A percentile compares a stretch with the other conserved stretches of the same genome.
Conservation (phyloP, 2,329 filamentous ascomycete genomes). For the Sporothrix protearum region DNA sequence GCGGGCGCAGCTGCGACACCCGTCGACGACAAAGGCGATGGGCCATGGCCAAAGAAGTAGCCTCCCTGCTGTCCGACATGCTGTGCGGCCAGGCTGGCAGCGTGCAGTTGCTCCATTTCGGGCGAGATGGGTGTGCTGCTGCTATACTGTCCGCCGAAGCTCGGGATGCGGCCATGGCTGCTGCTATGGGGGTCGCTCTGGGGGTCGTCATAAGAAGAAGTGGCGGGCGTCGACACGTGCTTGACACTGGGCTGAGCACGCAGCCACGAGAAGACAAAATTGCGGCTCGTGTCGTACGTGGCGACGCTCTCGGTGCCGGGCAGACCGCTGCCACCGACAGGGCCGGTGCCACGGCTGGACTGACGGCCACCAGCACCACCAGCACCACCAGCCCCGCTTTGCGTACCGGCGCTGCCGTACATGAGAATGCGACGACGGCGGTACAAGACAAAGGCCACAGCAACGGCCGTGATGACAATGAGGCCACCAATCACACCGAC, state of each 20-base stretch:
- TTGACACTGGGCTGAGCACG: conserved; percentile 41
- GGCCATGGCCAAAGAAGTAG: conserved; percentile 29
- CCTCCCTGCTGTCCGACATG: not conserved
- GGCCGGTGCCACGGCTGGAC: conserved; percentile 28
- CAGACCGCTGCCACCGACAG: not conserved
- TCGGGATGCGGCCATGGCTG: not conserved
- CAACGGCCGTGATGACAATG: conserved; percentile 50
- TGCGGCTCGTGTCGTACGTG: conserved; percentile 46
- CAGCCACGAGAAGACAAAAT: conserved; percentile 53
- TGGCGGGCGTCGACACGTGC: conserved; percentile 46
- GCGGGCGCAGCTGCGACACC: conserved; percentile 14
- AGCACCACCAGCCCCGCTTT: not conserved
- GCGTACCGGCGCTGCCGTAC: conserved; percentile 12
- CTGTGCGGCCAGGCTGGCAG: not conserved
- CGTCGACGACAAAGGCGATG: not conserved
- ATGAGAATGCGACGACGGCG: conserved; percentile 46
- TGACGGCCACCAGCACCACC: not conserved
- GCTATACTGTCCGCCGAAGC: conserved; percentile 1
- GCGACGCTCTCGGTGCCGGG: conserved; percentile 37
- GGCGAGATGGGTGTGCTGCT: conserved; percentile 35
- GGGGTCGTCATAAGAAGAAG: conserved; percentile 33
- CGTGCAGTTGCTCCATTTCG: conserved; percentile 36
- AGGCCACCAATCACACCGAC: conserved; percentile 60
- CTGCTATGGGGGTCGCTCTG: conserved; percentile 12
- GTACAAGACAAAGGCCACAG: conserved; percentile 52